Evolutionary conservation across 78 protist species (phyloP).

Genomic region (Monosiga brevicollis): DNA sequence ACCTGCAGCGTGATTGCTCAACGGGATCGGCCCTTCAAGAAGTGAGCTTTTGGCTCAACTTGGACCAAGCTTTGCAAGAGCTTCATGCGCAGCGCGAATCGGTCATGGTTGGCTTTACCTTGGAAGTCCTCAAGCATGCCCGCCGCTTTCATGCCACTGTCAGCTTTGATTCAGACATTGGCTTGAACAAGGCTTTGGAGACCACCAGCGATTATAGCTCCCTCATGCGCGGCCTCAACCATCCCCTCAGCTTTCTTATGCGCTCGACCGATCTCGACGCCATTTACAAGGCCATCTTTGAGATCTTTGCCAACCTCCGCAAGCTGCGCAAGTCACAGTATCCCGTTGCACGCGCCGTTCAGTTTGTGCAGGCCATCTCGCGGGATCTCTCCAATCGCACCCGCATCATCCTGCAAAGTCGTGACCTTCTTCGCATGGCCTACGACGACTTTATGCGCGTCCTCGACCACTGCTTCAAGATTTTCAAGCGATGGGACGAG

Average conservation of each 20-base stretch:
- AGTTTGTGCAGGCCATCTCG: constrained; percentile 44
- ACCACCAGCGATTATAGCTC: constrained; percentile 27
- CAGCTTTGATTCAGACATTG: constrained; percentile 49
- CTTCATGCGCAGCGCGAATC: constrained; percentile 16
- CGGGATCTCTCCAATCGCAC: constrained; percentile 45
- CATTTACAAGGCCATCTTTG: constrained; percentile 14
- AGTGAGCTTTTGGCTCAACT: constrained; percentile 61
- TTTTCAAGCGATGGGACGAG: constrained; percentile 49
- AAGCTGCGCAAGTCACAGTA: constrained; percentile 28
- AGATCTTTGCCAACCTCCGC: constrained; percentile 45
- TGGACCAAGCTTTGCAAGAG: constrained; percentile 37
- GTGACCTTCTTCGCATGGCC: background rate
- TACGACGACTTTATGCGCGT: constrained; percentile 36
- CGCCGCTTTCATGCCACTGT: constrained; percentile 48
- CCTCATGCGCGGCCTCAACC: constrained; percentile 50
- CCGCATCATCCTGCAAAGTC: constrained; percentile 22
- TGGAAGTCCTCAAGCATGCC: constrained; percentile 35
- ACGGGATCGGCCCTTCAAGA: constrained; percentile 34
- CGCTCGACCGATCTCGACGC: constrained; percentile 41
- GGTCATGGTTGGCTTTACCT: constrained; percentile 9
- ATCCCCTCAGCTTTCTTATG: constrained; percentile 51
- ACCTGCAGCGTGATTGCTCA: constrained; percentile 26
- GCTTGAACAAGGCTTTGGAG: constrained; percentile 38
- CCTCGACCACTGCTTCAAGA: background rate
- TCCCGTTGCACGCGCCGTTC: constrained; percentile 22